Evolutionary conservation across 2,329 filamentous ascomycete species (phyloP), one percentile per base, ranked within the genome.

Genomic region (Helotiales sp.): DNA sequence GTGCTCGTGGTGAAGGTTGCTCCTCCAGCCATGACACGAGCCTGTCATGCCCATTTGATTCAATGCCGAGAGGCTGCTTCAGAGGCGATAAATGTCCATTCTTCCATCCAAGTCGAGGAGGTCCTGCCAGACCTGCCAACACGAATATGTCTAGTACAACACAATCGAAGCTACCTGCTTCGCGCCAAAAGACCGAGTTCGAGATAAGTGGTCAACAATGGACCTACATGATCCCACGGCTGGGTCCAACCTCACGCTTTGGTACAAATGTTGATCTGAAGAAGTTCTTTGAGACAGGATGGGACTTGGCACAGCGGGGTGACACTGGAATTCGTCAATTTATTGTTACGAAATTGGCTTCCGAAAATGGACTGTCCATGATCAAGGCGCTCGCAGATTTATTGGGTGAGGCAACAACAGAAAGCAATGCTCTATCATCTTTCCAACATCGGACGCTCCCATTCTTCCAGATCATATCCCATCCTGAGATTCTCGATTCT

Each of bases 401-500:
- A 36, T 62, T 66, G 57, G 58, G 52, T 58, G 54, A 51, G 29
- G 58, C 48, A 48, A 56, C 47, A 56, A 57, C 25, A 25, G 57
- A 63, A 17, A 40, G 61, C 53, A 55, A 54, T 44, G 52, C 42
- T 24, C 10, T 63, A 40, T 59, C 60, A n/a, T 72, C 65, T 55
- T 67, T 67, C 40, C 62, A 29, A 62, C 53, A 63, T 55, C 57
- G 50, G 53, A 66, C 76, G 25, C 59, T 77, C 12, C 76, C 76
- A 0, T 74, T 80, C 51, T 67, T 79, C 33, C 63, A 70, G 47
- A 72, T 70, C 5, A 68, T 80, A 27, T 73, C 76, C 1, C 69
- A 78, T 59, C 66, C 71, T 0, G 69, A 74, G 34, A 70, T 80
- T 1, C 62, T 76, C 24, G 70, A 69, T 5, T 79, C 77, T 0